phyloP scores from a whole-genome alignment of 2,329 filamentous ascomycete genomes.

The Cadophora sp. region DNA sequence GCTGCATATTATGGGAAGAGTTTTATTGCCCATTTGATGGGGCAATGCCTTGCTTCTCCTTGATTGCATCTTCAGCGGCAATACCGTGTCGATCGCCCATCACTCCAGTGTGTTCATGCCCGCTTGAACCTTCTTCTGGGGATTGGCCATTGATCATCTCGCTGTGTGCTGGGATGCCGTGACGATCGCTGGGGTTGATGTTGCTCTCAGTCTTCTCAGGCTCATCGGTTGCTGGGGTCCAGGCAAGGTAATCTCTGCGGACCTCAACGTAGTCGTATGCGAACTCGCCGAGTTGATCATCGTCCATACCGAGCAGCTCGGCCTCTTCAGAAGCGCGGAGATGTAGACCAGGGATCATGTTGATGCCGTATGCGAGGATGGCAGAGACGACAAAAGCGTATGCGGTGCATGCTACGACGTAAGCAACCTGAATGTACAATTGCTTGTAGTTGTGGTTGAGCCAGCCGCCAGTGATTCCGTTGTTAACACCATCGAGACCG shows the following conservation, averaged over 20 bases:
- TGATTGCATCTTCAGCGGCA: slow-evolving; percentile 52
- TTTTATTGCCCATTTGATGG: slow-evolving; percentile 3
- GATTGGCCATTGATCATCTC: slow-evolving; percentile 67
- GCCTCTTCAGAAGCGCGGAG: slow-evolving; percentile 83
- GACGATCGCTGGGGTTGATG: slow-evolving; percentile 67
- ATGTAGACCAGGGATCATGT: slow-evolving; percentile 77
- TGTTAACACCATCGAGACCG: slow-evolving; percentile 79
- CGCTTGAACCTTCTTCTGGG: slow-evolving; percentile 45
- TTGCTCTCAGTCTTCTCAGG: slow-evolving; percentile 60
- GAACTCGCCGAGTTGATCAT: slow-evolving; percentile 89
- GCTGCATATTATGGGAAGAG: neutral
- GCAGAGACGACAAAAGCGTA: slow-evolving; percentile 80
- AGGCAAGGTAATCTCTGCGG: slow-evolving; percentile 85
- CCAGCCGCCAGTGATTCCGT: slow-evolving; percentile 71
- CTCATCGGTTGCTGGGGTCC: slow-evolving; percentile 77
- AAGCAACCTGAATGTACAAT: slow-evolving; percentile 82
- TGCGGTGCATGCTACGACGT: slow-evolving; percentile 68
- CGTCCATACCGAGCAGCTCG: slow-evolving; percentile 86
- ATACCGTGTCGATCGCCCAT: slow-evolving; percentile 59
- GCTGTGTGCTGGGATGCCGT: slow-evolving; percentile 75
- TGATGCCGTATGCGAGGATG: slow-evolving; percentile 75
- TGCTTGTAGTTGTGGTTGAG: slow-evolving; percentile 76
- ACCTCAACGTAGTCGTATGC: slow-evolving; percentile 92
- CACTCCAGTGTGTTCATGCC: slow-evolving; percentile 52
- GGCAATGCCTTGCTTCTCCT: slow-evolving; percentile 33